Evolutionary conservation across 2,329 filamentous ascomycete genomes (phyloP).

Genomic region (Incumbomyces delicatus): DNA sequence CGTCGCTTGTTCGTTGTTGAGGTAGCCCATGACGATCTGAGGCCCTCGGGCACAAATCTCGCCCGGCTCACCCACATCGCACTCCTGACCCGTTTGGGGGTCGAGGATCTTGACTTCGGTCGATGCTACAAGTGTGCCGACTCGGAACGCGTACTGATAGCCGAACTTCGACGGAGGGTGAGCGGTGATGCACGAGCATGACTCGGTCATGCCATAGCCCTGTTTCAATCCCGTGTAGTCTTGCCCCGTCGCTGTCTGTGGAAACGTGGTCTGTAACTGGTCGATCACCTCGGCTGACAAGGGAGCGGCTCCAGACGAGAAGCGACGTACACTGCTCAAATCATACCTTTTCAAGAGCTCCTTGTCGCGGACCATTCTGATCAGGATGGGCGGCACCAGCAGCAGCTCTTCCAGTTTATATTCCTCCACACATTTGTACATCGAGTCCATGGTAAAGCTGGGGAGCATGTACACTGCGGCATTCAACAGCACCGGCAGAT

Average conservation of each 20-base stretch:
- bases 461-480: constrained; percentile 58
- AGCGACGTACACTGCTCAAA: constrained; percentile 44
- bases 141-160: constrained; percentile 46
- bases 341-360: constrained; percentile 45
- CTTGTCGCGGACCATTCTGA: constrained; percentile 48
- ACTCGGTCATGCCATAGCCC: constrained; percentile 61
- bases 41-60: constrained; percentile 66
- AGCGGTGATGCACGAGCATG: constrained; percentile 52
- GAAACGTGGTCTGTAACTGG: constrained; percentile 47
- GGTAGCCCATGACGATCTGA: constrained; percentile 70
- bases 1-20: constrained; percentile 63
- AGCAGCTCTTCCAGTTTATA: constrained; percentile 48
- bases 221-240: constrained; percentile 49
- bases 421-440: constrained; percentile 44
- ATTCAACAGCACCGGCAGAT: constrained; percentile 54
- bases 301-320: constrained; percentile 53
- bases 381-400: constrained; percentile 52
- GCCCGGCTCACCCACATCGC: constrained; percentile 42
- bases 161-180: constrained; percentile 48
- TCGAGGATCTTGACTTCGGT: constrained; percentile 52
- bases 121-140: constrained; percentile 40
- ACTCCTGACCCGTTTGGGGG: constrained; percentile 41
- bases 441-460: constrained; percentile 50
- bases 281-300: constrained; percentile 48
- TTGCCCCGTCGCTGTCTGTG: constrained; percentile 23